Evolutionary conservation across 2,329 filamentous ascomycete genomes (phyloP), one percentile per base, ranked within the genome.

Genomic region (Dothistroma pini): DNA sequence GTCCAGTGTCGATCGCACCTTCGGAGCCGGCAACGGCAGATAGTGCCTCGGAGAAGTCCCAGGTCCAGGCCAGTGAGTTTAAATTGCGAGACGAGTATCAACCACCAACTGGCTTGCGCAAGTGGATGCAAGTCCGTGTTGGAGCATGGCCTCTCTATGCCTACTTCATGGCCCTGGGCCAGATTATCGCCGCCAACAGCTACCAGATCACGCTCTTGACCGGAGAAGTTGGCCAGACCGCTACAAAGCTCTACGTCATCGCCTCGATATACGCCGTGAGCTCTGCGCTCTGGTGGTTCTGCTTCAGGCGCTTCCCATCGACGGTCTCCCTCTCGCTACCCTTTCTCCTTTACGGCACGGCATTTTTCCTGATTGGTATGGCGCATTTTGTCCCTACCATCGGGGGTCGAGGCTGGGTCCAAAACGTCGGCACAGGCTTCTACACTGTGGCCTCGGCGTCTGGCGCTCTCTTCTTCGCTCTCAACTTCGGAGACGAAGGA

Each of bases 121-220:
- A 77, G 65, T 83, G 83, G 66, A 75, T 79, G 68, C 80, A 86
- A 73, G 79, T 83, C 62, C 75, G 80, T 54, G 80, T 83, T 58
- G 82, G 81, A 12, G 82, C 86, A 65, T 87, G 85, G 85, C 85
- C 84, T 0, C 68, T 87, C 11, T 87, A 87, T 70, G 80, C 83
- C 5, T 79, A 86, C 64, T 77, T 87, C 55, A 78, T 87, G n/a
- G 83, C 83, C 8, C 76, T 86, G 22, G 82, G 83, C 19, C 84
- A 87, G 66, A 83, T 87, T 63, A 84, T 87, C 56, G 83, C 85
- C 0, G 83, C 84, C 59, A 87, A 86, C 72, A 86, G 83, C 0
- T 87, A 87, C 72, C 86, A 89, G 69, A 84, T 88, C 67, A 86
- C 84, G 0, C 77, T 88, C 16, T 77, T 88, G 14, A 85, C 84